Evolutionary conservation across 805 yeast species (phyloP).

Genomic region (Ogataea pini): DNA sequence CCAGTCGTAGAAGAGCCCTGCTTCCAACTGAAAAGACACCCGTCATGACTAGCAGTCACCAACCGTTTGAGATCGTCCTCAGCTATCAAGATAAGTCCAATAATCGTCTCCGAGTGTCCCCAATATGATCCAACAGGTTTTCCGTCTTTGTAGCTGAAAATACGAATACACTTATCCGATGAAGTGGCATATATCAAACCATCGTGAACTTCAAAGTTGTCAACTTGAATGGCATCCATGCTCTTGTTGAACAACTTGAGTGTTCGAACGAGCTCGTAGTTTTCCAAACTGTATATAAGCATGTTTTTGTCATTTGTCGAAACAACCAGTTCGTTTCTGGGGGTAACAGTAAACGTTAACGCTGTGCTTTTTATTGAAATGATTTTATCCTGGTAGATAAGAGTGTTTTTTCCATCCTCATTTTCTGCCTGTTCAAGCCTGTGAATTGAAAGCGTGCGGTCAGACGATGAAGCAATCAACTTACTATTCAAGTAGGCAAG

Average conservation of each 20-base stretch:
- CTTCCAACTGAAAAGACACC: conserved; percentile 55
- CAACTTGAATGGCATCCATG: conserved; percentile 46
- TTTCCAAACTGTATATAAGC: conserved; percentile 36
- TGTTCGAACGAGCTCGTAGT: conserved; percentile 38
- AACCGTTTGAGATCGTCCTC: conserved; percentile 23
- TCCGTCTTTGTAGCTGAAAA: conserved; percentile 48
- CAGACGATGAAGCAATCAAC: conserved; percentile 59
- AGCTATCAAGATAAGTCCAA: conserved; percentile 40
- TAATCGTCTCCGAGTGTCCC: conserved; percentile 59
- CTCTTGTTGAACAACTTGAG: conserved; percentile 45
- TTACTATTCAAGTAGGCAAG: conserved; percentile 35
- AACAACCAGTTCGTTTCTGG: conserved; percentile 44
- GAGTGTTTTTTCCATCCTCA: conserved; percentile 6
- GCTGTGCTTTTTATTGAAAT: conserved; percentile 56
- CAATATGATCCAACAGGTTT: conserved; percentile 51
- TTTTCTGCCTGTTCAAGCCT: conserved; percentile 26
- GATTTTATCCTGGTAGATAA: conserved; percentile 43
- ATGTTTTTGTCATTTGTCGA: conserved; percentile 55
- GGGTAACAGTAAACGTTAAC: conserved; percentile 38
- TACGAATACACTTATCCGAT: conserved; percentile 58
- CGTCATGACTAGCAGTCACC: conserved; percentile 51
- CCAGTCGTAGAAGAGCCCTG: conserved; percentile 8
- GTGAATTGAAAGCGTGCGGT: conserved; percentile 60
- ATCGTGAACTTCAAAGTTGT: conserved; percentile 40
- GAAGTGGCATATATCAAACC: conserved; percentile 43